Base-by-base conservation (phyloP, 331 rosid genomes). In the Prunus yedoensis region DNA sequence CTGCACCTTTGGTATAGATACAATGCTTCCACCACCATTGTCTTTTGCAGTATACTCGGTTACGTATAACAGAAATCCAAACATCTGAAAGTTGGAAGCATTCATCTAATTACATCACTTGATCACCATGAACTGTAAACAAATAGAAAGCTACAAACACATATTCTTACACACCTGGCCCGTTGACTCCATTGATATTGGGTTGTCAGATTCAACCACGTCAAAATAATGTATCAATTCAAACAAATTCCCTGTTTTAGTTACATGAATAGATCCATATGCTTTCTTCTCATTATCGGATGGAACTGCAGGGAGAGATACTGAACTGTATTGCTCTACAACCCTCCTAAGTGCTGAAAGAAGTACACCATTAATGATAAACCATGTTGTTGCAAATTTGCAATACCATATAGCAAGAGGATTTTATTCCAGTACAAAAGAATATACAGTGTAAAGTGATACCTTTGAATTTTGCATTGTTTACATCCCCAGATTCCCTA, bases 401-500 rank as follows among this genome's bases (percentile, higher is more conserved):
- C 27, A 75, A 54, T 60, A 74, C 70, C 64, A 74, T 16, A 70
- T 74, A 51, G 67, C 52, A 63, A 18, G 41, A 64, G 41, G 59
- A 20, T 0, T 17, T 30, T 66, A 68, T 67, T 43, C 57, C 63
- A 35, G 76, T 53, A 30, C 23, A 23, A 56, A 70, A 16, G 38
- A 32, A 77, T 68, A 75, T 74, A 51, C 65, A 70, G 35, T 15
- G 12, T 49, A 49, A 38, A 60, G 78, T 23, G 17, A 51, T 41
- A 94, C 98, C 98, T 79, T 83, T 77, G 85, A 86, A 94, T 79
- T 94, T 94, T 50, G 89, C 82, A 76, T 92, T 90, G 91, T 80
- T 89, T 68, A 92, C 82, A 82, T 94, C 97, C 64, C 99, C 99
- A 49, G 88, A 80, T 82, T 94, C 99, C 83, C 82, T 89, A 70